Base-by-base conservation (phyloP, 1,139 yeast species). In the Citeromyces hawaiiensis region DNA sequence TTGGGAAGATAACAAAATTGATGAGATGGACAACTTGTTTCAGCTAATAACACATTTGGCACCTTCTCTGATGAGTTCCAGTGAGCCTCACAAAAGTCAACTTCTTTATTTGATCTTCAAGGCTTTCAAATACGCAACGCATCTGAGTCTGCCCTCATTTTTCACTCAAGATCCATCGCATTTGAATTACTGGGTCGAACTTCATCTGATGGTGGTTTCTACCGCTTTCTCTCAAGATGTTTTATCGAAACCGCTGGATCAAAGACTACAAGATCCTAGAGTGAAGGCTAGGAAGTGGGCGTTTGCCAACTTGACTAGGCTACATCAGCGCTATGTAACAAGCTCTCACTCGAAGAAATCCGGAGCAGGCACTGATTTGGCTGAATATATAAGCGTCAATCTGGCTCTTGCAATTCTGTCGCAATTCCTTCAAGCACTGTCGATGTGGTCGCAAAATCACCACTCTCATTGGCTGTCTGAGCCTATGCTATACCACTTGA, bases 281-380 rank as follows among this genome's bases (percentile, higher is more conserved):
- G 64, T 73, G 19, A 78, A 77, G 49, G 68, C 80, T 32, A 72
- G 74, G 40, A 81, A 81, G 56, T 80, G 88, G 88, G 75, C 79
- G 40, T 78, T 75, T 55, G 86, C 79, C 23, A 80, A 80, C 50
- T 57, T 80, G 42, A 73, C 74, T 46, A 65, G 81, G 49, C 63
- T 81, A 38, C 70, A 69, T 45, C 60, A 68, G 41, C 72, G 73
- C 51, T 78, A 71, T 49, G 76, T 76, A 25, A 74, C 73, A 27
- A 69, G 72, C 2, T 50, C 58, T 39, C 52, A 59, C 43, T 59
- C 74, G 17, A 33, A 19, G 38, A 63, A 58, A 49, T 59, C 53
- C 47, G 68, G 53, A 42, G 55, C 51, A 5, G 36, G 42, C 14
- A 51, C 56, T 36, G 67, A 65, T 33, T 72, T 76, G 51, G 68